Evolutionary conservation across 352 stramenopile species (phyloP).

Genomic region (Vaucheria bursata): DNA sequence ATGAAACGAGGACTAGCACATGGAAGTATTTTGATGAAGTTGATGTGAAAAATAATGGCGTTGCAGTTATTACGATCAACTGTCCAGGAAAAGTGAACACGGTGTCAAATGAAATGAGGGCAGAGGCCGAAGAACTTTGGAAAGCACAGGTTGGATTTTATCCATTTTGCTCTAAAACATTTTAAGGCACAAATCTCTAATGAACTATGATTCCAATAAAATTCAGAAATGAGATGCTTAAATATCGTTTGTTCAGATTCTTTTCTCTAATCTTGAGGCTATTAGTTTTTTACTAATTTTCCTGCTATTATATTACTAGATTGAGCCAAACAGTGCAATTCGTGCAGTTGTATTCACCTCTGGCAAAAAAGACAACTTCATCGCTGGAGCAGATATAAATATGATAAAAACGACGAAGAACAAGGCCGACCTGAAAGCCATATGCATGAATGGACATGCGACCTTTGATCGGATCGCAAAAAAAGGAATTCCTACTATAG

Average conservation of each 20-base stretch:
- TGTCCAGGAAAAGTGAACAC: constrained; percentile 55
- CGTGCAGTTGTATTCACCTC: constrained; percentile 95
- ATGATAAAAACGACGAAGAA: constrained; percentile 85
- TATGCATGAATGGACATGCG: constrained; percentile 74
- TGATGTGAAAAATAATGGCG: constrained; percentile 48
- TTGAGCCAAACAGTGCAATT: constrained; percentile 58
- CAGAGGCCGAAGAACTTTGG: constrained; percentile 52
- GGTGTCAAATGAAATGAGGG: constrained; percentile 46
- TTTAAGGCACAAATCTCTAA: not conserved
- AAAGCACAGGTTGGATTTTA: constrained; percentile 22
- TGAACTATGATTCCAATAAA: not conserved
- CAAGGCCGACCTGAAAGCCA: constrained; percentile 59
- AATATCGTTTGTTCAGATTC: not conserved
- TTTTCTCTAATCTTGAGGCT: not conserved
- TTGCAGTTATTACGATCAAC: constrained; percentile 49
- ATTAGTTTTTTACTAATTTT: not conserved
- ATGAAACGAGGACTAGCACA: too few species aligned
- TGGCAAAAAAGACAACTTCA: constrained; percentile 91
- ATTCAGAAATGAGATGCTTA: not conserved
- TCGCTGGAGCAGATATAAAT: constrained; percentile 93
- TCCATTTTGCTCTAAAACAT: too few species aligned
- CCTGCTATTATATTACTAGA: not conserved
- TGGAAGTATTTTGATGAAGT: constrained; percentile 46
- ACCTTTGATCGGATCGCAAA: constrained; percentile 82
- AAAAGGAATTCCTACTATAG: constrained; percentile 76